phyloP scores from a whole-genome alignment of 331 rosid species.

The Rosa hybrid region DNA sequence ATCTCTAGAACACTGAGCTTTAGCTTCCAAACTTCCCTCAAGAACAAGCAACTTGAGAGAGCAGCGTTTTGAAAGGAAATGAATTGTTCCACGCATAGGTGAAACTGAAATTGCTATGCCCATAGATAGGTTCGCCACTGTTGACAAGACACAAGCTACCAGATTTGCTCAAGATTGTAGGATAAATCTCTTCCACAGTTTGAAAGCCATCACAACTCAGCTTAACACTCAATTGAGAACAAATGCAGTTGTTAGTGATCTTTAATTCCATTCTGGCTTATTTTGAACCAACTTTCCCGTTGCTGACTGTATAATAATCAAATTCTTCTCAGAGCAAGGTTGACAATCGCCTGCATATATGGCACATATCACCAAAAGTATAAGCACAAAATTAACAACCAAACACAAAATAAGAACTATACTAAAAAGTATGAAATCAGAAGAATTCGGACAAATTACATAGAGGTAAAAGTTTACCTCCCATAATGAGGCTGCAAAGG shows the following conservation, averaged over 20 bases:
- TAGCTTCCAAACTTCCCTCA: neutral
- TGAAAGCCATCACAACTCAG: constrained; percentile 27
- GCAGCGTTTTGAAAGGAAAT: constrained; percentile 6
- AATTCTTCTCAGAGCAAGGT: neutral
- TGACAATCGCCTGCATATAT: constrained; percentile 3
- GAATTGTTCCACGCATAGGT: constrained; percentile 23
- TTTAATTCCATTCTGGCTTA: constrained; percentile 21
- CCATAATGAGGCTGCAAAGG: neutral
- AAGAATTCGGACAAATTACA: neutral
- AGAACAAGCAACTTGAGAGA: neutral
- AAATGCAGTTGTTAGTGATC: constrained; percentile 20
- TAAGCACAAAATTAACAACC: neutral
- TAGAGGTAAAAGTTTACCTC: neutral
- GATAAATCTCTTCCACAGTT: constrained; percentile 17
- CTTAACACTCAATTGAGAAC: constrained; percentile 7
- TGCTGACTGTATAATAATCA: neutral
- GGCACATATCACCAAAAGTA: neutral
- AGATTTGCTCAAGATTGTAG: neutral
- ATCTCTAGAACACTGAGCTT: neutral
- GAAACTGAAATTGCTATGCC: constrained; percentile 12
- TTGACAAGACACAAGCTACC: constrained; percentile 12
- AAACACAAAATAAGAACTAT: neutral
- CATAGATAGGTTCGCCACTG: neutral
- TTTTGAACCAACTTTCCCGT: neutral
- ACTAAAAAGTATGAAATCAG: neutral